These are phyloP conservation scores for Coprinopsis marcescibilis DNA, from an alignment of 768 basidiomycete genomes.

Conservation along the genomic window DNA sequence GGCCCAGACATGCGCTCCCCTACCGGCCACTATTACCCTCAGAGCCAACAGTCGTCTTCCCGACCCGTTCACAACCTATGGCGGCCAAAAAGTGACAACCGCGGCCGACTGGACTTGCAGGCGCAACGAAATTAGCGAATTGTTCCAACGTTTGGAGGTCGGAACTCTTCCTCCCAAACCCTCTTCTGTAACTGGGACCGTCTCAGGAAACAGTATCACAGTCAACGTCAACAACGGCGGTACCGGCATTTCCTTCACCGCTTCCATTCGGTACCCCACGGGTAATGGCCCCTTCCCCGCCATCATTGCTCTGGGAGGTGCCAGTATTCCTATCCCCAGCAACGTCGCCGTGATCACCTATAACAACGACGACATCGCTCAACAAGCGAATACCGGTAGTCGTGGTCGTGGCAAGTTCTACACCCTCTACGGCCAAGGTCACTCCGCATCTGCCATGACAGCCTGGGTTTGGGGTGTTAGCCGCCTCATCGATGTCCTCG, in stretches of 20 bases:
- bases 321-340: constrained; percentile 32
- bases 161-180: constrained; percentile 47
- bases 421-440: constrained; percentile 42
- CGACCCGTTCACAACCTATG: constrained; percentile 49
- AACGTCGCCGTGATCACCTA: constrained; percentile 43
- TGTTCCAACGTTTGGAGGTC: constrained; percentile 49
- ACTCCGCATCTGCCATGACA: constrained; percentile 47
- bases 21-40: constrained; percentile 26
- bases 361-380: constrained; percentile 49
- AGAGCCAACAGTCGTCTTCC: constrained; percentile 38
- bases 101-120: constrained; percentile 48
- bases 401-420: constrained; percentile 55
- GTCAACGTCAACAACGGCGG: constrained; percentile 42
- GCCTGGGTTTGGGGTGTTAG: constrained; percentile 61
- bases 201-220: constrained; percentile 37
- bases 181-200: constrained; percentile 35
- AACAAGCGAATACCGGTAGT: constrained; percentile 37
- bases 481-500: constrained; percentile 57
- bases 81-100: constrained; percentile 36
- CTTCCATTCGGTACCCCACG: constrained; percentile 40
- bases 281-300: constrained; percentile 44
- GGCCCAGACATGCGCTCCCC: constrained; percentile 19
- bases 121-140: constrained; percentile 39
- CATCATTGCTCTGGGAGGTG: constrained; percentile 45
- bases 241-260: constrained; percentile 44